Conservation (phyloP, 768 basidiomycete genomes). For the Pleurotus cornucopiae region DNA sequence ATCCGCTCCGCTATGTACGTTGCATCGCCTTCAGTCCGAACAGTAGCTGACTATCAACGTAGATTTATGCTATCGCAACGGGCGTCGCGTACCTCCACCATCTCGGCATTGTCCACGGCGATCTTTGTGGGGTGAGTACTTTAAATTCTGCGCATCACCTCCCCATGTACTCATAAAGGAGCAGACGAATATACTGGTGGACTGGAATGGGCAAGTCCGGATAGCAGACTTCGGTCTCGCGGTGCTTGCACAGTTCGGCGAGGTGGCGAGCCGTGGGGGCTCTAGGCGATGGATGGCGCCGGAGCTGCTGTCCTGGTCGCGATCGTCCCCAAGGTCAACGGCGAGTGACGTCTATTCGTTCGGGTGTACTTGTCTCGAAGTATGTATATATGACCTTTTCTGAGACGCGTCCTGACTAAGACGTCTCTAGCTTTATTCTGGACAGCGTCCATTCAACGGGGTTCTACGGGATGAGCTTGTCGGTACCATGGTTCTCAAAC, state of each 20-base stretch:
- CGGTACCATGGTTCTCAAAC: no score
- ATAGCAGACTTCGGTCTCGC: constrained; percentile 3
- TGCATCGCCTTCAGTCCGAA: neutral
- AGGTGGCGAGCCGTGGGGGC: neutral
- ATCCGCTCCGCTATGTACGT: neutral
- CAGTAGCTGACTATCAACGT: neutral
- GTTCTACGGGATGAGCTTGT: no score
- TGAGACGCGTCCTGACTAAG: no score
- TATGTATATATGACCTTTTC: neutral
- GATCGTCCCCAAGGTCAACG: neutral
- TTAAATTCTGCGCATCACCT: neutral
- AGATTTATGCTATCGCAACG: constrained; percentile 19
- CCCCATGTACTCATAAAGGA: neutral
- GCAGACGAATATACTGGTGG: neutral
- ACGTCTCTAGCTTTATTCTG: no score
- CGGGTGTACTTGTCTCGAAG: constrained; percentile 4
- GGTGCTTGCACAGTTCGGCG: neutral
- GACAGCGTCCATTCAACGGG: no score
- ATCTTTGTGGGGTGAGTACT: neutral
- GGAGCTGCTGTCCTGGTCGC: neutral
- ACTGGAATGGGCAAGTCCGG: neutral
- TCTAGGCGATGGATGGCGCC: constrained; percentile 5
- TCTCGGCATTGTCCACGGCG: neutral
- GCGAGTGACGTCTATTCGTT: constrained; percentile 7
- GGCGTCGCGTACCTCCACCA: constrained; percentile 23